phyloP scores from a whole-genome alignment of 2,329 filamentous ascomycete species.

The Nothomitra cinnamomea region DNA sequence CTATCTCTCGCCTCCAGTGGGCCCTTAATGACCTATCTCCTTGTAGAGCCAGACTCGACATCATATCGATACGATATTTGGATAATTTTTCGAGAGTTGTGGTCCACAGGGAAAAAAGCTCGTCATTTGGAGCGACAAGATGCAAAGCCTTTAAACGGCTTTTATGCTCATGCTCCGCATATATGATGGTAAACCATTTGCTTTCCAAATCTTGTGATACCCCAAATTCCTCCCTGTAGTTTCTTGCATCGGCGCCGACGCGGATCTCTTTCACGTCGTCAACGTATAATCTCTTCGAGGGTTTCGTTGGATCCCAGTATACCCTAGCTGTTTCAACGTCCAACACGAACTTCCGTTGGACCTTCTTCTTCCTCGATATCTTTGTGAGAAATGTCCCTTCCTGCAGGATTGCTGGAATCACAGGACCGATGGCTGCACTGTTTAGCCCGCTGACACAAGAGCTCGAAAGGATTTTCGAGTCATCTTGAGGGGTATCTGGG shows the following conservation, averaged over 20 bases:
- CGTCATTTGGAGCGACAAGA: slow-evolving; percentile 59
- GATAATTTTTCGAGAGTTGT: slow-evolving; percentile 69
- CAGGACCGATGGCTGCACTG: slow-evolving; percentile 39
- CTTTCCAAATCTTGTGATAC: slow-evolving; percentile 48
- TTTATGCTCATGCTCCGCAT: slow-evolving; percentile 62
- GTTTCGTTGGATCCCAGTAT: slow-evolving; percentile 64
- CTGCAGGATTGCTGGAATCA: slow-evolving; percentile 60
- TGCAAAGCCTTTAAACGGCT: slow-evolving; percentile 66
- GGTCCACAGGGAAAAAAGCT: slow-evolving; percentile 64
- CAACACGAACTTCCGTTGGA: slow-evolving; percentile 48
- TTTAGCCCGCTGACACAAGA: slow-evolving; percentile 19
- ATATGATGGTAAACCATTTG: slow-evolving; percentile 81
- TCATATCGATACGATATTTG: slow-evolving; percentile 72
- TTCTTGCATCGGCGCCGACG: slow-evolving; percentile 64
- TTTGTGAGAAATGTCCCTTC: slow-evolving; percentile 66
- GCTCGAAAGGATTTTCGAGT: slow-evolving; percentile 13
- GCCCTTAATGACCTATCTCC: slow-evolving; percentile 61
- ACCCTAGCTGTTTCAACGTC: slow-evolving; percentile 76
- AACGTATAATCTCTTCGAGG: slow-evolving; percentile 75
- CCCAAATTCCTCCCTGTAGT: slow-evolving; percentile 73
- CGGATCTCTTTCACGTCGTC: slow-evolving; percentile 91
- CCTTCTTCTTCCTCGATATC: slow-evolving; percentile 66
- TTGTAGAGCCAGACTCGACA: slow-evolving; percentile 68
- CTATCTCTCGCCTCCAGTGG: slow-evolving; percentile 79
- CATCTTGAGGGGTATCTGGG: not conserved